Evolutionary conservation across 108 stramenopile species (phyloP).

Genomic region (Parietichytrium sp.): DNA sequence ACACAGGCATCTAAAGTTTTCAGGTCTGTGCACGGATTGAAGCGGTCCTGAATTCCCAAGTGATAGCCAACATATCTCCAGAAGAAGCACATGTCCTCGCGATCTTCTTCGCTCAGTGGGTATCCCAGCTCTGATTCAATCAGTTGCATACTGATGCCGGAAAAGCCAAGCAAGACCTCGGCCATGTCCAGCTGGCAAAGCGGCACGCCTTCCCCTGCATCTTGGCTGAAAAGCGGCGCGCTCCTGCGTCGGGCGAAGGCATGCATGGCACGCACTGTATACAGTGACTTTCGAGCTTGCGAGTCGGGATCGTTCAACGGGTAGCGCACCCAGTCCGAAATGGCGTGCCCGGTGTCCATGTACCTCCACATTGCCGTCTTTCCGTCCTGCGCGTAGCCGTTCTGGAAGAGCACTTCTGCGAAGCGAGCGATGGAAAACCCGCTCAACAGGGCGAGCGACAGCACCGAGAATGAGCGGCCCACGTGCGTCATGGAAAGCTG

Average conservation of each 20-base stretch:
- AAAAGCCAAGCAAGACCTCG: constrained; percentile 12
- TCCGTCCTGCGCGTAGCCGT: constrained; percentile 25
- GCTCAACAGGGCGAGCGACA: constrained; percentile 17
- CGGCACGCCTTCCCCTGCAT: not conserved
- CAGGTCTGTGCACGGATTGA: not conserved
- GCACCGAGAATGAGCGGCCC: not conserved
- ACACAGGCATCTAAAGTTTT: not conserved
- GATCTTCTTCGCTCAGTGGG: not conserved
- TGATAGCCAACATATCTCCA: constrained; percentile 6
- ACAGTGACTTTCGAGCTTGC: not conserved
- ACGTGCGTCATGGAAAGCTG: not conserved
- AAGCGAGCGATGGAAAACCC: constrained; percentile 3
- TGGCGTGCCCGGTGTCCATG: not conserved
- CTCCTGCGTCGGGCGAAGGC: constrained; percentile 2
- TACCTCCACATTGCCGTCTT: constrained; percentile 23
- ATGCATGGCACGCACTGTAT: constrained; percentile 17
- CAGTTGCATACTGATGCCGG: not conserved
- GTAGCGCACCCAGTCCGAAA: not conserved
- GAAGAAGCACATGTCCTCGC: not conserved
- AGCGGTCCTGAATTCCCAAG: not conserved
- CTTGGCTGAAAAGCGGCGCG: not conserved
- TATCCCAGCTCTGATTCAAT: not conserved
- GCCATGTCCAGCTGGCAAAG: constrained; percentile 34
- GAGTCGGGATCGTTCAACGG: not conserved
- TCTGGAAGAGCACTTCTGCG: not conserved